Base-by-base conservation (phyloP, 108 stramenopile genomes). In the Skeletonema grethae region DNA sequence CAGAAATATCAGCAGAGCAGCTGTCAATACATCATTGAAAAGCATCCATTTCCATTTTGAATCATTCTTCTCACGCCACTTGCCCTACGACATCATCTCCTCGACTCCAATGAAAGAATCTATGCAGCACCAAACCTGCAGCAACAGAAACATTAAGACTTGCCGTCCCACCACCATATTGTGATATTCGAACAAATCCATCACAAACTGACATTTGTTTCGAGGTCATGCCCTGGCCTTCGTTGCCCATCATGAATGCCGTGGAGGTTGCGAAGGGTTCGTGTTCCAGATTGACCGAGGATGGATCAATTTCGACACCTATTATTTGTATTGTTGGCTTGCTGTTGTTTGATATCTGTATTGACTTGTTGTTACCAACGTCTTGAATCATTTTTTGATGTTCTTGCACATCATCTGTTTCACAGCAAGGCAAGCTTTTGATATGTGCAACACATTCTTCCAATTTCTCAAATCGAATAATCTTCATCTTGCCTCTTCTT, bases 91-190 rank as follows among this genome's bases (percentile, higher is more conserved):
- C 60, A 32, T 18, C 32, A 61, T 36, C 60, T 18, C 60, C 60
- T 36, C 60, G 15, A 32, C 38, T 36, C 60, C 60, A 61, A 10
- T 61, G 60, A 31, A 70, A 70, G 48, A 74, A 83, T 38, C 86
- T 34, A 56, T 91, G 87, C 48, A 90, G 56, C 12, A 88, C 84
- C 29, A 90, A 62, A 32, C 82, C 82, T 11, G 86, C 87, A 18
- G 95, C 92, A 24, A 93, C 90, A 67, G 86, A 86, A 16, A 95
- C 95, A 70, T 95, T 95, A 39, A 95, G 73, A 82, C 90, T 92
- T 22, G 95, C 95, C 43, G 95, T 95, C 41, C 95, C 95, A 12
- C 77, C 80, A 13, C 95, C 95, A 67, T 89, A 92, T 67, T 95
- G 95, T 2, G 87, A 85, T 63, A 93, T 90, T 18, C 84, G 58